A percentile compares a stretch with the other conserved stretches of the same genome.
These are phyloP conservation scores for Diaporthe australafricana DNA, from an alignment of 2,329 filamentous ascomycete genomes.

Conservation along the genomic window DNA sequence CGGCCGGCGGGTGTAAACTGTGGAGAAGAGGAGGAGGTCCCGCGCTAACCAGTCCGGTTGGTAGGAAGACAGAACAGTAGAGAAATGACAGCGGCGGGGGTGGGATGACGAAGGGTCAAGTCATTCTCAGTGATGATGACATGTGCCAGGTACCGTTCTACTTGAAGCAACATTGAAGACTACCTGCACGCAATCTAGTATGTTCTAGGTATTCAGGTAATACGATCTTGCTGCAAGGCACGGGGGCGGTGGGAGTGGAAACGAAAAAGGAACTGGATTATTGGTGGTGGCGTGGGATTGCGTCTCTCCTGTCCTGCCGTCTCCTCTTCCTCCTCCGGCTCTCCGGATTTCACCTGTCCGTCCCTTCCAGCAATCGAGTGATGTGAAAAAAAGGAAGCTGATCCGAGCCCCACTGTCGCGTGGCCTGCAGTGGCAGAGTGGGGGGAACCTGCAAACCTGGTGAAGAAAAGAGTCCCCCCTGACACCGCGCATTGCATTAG, in stretches of 20 bases:
- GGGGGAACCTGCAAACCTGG: neutral
- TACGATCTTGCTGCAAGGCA: constrained; percentile 26
- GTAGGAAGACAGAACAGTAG: neutral
- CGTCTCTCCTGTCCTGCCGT: neutral
- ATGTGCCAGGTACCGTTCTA: constrained; percentile 1
- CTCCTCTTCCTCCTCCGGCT: neutral
- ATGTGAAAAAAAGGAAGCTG: neutral
- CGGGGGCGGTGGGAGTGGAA: constrained; percentile 16
- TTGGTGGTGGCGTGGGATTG: neutral
- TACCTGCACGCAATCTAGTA: no score
- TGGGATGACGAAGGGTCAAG: constrained; percentile 3
- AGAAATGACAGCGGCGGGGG: constrained; percentile 15
- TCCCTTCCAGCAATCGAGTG: neutral
- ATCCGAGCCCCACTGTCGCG: constrained; percentile 15
- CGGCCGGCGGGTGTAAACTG: neutral
- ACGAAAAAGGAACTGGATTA: constrained; percentile 4
- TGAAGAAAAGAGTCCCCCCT: constrained; percentile 5
- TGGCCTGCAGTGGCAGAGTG: constrained; percentile 21
- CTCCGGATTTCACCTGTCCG: neutral
- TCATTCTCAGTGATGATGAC: neutral
- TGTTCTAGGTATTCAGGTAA: neutral
- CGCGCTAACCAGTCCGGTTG: constrained; percentile 1
- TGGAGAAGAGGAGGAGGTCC: constrained; percentile 4
- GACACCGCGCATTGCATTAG: constrained; percentile 12
- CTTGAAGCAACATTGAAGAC: constrained; percentile 11